Evolutionary conservation across 352 stramenopile species (phyloP).

Genomic region (Phytophthora palmivora): DNA sequence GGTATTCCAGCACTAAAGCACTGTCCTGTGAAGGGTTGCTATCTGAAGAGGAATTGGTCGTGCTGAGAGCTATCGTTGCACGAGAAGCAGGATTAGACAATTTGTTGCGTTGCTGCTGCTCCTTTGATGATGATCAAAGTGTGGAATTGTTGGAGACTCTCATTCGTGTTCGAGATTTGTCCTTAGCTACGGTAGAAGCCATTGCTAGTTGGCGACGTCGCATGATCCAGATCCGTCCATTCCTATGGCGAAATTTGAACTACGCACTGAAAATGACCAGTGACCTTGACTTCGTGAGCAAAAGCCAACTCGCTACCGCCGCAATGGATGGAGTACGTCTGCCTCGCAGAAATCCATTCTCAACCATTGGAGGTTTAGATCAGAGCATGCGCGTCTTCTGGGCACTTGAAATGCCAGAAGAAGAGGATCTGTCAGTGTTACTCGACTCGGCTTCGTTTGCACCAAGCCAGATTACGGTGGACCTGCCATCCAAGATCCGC

Average conservation of each 20-base stretch:
- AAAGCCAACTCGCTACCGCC: slow-evolving; percentile 56
- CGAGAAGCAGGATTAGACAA: slow-evolving; percentile 65
- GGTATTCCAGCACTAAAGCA: slow-evolving; percentile 38
- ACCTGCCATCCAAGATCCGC: slow-evolving; percentile 55
- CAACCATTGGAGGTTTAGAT: slow-evolving; percentile 72
- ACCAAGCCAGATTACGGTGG: slow-evolving; percentile 37
- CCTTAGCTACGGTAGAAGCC: slow-evolving; percentile 60
- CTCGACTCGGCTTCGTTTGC: slow-evolving; percentile 62
- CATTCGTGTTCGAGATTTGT: slow-evolving; percentile 52
- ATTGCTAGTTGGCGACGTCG: slow-evolving; percentile 65
- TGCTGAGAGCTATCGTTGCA: slow-evolving; percentile 70
- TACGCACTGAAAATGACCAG: slow-evolving; percentile 75
- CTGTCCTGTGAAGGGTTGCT: slow-evolving; percentile 66
- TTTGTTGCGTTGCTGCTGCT: slow-evolving; percentile 54
- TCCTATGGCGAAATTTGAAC: slow-evolving; percentile 68
- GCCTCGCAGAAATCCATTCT: slow-evolving; percentile 71
- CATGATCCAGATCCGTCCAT: slow-evolving; percentile 67
- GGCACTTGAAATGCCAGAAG: slow-evolving; percentile 61
- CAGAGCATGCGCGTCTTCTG: slow-evolving; percentile 64
- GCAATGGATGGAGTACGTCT: slow-evolving; percentile 70
- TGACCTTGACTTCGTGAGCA: slow-evolving; percentile 79
- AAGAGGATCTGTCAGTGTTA: slow-evolving; percentile 61
- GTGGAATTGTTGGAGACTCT: slow-evolving; percentile 60
- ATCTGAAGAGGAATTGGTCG: slow-evolving; percentile 65
- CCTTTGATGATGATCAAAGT: slow-evolving; percentile 52